These are phyloP conservation scores for Puccinia polysora DNA, from an alignment of 1,284 basidiomycete species.

Conservation along the genomic window DNA sequence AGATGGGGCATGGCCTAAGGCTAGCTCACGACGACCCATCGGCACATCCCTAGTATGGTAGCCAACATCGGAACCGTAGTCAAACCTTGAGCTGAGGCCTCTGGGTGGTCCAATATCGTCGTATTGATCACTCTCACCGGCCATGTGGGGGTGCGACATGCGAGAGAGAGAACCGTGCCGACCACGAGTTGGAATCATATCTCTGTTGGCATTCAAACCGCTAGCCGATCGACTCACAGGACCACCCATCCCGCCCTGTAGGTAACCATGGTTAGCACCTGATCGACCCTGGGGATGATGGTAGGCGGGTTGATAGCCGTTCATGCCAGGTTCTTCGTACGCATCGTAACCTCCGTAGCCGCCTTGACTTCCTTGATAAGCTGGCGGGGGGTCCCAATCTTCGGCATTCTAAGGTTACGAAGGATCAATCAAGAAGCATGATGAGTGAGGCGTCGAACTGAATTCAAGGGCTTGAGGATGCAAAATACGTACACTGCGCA, in stretches of 20 bases:
- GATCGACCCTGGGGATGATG: not conserved
- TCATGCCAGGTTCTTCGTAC: not conserved
- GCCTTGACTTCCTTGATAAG: constrained; percentile 22
- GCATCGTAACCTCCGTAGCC: constrained; percentile 2
- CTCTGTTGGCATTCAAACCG: too few relatives aligned
- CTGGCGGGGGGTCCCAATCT: constrained; percentile 40
- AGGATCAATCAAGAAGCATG: not conserved
- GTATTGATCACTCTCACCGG: not conserved
- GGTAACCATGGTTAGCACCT: not conserved
- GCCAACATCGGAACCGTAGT: not conserved
- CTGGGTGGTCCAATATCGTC: not conserved
- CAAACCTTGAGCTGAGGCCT: not conserved
- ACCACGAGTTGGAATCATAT: not conserved
- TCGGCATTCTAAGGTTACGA: constrained; percentile 7
- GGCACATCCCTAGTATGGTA: not conserved
- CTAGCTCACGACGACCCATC: not conserved
- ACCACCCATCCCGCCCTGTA: not conserved
- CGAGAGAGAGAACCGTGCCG: constrained; percentile 7
- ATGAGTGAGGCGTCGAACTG: not conserved
- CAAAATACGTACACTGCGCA: constrained; percentile 11
- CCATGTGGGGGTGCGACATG: not conserved
- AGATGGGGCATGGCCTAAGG: not conserved
- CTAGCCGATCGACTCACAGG: constrained; percentile 1
- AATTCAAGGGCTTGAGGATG: not conserved
- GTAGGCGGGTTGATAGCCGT: not conserved